These are phyloP conservation scores for Dichotomocladium elegans DNA, from an alignment of 371 early-diverging fungal species.

Conservation along the genomic window DNA sequence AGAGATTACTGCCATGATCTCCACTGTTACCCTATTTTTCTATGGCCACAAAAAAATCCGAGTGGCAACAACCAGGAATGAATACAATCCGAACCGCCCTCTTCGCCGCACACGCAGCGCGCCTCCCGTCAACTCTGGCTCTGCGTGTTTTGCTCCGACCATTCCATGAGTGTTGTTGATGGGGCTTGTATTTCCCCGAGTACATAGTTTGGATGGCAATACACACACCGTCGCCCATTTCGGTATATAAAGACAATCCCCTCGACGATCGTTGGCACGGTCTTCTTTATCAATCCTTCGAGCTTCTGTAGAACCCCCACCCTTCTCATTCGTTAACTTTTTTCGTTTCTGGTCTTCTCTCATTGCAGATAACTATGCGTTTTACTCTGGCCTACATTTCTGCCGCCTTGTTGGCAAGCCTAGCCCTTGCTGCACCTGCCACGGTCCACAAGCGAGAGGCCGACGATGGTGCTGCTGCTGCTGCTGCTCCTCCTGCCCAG, in stretches of 20 bases:
- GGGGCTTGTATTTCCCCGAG: background rate
- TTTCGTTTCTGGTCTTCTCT: background rate
- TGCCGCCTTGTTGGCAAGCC: constrained; percentile 22
- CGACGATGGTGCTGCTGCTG: background rate
- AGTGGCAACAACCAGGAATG: too few relatives aligned
- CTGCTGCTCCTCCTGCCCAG: background rate
- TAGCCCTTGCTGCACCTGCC: constrained; percentile 16
- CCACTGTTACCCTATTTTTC: too few relatives aligned
- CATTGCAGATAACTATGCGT: constrained; percentile 18
- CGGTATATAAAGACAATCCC: background rate
- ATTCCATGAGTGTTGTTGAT: background rate
- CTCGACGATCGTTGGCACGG: background rate
- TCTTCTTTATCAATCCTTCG: too few relatives aligned
- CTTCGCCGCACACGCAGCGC: background rate
- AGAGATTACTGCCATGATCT: too few relatives aligned
- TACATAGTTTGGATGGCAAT: background rate
- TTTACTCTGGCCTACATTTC: constrained; percentile 28
- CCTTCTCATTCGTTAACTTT: constrained; percentile 1
- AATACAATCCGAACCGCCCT: too few relatives aligned
- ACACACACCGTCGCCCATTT: background rate
- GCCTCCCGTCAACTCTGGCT: background rate
- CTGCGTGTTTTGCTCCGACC: background rate
- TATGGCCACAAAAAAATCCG: too few relatives aligned
- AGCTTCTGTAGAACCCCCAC: too few relatives aligned
- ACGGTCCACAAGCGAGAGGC: background rate